Evolutionary conservation across 352 stramenopile species (phyloP).

Genomic region (Phytophthora colocasiae): DNA sequence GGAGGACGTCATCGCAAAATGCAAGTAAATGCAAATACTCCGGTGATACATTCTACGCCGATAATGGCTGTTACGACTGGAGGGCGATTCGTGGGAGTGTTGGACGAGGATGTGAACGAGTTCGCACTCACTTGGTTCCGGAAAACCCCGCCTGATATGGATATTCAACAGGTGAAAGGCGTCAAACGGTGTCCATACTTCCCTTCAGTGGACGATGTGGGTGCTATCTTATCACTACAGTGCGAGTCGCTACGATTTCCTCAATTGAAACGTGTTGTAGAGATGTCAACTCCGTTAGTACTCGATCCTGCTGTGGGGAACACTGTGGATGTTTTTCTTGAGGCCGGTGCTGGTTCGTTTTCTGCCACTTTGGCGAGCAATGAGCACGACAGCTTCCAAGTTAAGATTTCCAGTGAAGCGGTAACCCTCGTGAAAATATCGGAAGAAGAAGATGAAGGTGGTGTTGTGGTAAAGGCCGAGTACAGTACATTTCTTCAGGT

Average conservation of each 20-base stretch:
- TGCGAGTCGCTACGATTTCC: slow-evolving; percentile 74
- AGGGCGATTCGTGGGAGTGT: slow-evolving; percentile 55
- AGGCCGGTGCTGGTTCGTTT: slow-evolving; percentile 74
- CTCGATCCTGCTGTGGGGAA: slow-evolving; percentile 72
- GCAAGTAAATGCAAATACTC: slow-evolving; percentile 20
- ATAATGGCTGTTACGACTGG: slow-evolving; percentile 62
- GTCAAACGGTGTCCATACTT: slow-evolving; percentile 64
- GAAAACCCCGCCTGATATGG: slow-evolving; percentile 51
- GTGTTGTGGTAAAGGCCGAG: slow-evolving; percentile 53
- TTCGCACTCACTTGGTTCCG: slow-evolving; percentile 78
- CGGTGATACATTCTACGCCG: slow-evolving; percentile 56
- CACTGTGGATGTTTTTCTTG: slow-evolving; percentile 76
- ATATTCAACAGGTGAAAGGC: slow-evolving; percentile 75
- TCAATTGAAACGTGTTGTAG: slow-evolving; percentile 60
- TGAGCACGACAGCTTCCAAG: slow-evolving; percentile 82
- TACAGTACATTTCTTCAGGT: slow-evolving; percentile 79
- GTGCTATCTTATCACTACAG: slow-evolving; percentile 58
- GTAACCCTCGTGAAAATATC: slow-evolving; percentile 79
- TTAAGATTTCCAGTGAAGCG: slow-evolving; percentile 67
- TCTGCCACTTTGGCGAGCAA: slow-evolving; percentile 83
- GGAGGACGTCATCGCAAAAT: slow-evolving; percentile 41
- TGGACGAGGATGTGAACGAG: slow-evolving; percentile 68
- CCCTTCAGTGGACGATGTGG: slow-evolving; percentile 78
- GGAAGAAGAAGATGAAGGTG: slow-evolving; percentile 70
- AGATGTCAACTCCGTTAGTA: slow-evolving; percentile 51